Conservation (phyloP, 2,329 filamentous ascomycete genomes). For the Fusarium camptoceras region DNA sequence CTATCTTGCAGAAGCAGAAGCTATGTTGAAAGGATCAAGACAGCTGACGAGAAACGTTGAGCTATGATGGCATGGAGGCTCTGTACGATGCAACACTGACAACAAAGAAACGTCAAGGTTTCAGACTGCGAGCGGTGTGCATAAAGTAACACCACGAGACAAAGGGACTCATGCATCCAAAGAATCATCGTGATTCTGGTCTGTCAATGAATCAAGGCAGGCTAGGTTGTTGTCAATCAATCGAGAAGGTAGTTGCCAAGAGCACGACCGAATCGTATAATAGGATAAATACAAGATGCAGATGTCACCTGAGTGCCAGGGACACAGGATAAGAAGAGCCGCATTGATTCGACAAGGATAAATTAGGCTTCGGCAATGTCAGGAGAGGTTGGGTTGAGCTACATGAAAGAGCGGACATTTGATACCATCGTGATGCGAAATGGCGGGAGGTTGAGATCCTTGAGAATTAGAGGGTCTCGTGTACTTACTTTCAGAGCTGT, state of each 20-base stretch:
- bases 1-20: background rate
- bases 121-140: slow-evolving; percentile 31
- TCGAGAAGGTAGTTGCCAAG: slow-evolving; percentile 12
- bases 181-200: background rate
- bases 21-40: background rate
- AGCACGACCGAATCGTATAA: slow-evolving; percentile 32
- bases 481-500: background rate
- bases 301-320: slow-evolving; percentile 31
- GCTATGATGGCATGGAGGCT: slow-evolving; percentile 1
- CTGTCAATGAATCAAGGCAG: background rate
- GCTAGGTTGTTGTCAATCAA: background rate
- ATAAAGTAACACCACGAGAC: slow-evolving; percentile 7
- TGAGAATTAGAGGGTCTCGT: slow-evolving; percentile 24
- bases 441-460: slow-evolving; percentile 26
- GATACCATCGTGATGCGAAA: slow-evolving; percentile 28
- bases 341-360: slow-evolving; percentile 32
- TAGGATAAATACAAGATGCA: slow-evolving; percentile 16
- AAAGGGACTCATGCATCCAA: slow-evolving; percentile 14
- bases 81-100: slow-evolving; percentile 9
- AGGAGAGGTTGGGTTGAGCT: slow-evolving; percentile 26
- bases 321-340: slow-evolving; percentile 22
- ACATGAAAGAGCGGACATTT: slow-evolving; percentile 10
- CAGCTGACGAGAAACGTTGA: slow-evolving; percentile 4
- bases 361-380: slow-evolving; percentile 7
- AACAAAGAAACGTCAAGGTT: slow-evolving; percentile 21